Evolutionary conservation across 2,329 filamentous ascomycete species (phyloP), one percentile per base, ranked within the genome.

Genomic region (Penicillium sp.): DNA sequence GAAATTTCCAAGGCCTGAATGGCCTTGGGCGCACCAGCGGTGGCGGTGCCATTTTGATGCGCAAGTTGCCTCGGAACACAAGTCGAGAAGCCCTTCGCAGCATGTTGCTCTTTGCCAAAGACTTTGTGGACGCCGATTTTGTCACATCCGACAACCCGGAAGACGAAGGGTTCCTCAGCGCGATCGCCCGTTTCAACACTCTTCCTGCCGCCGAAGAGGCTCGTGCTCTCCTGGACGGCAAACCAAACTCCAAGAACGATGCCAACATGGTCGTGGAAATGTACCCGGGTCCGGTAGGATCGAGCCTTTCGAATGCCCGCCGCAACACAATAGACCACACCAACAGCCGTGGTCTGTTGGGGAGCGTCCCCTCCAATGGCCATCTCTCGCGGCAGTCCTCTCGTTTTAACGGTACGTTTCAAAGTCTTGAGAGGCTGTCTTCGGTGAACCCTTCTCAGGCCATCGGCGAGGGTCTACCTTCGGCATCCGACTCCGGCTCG

Each of bases 61-160:
- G 80, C 59, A 80, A 76, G 56, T 71, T 85, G 11, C 79, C 81
- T 4, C 74, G 72, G 50, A 81, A 76, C 61, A 83, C 76, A 38
- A 79, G 75, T 58, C 67, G 73, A 43, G 81, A 83, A 53, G 73
- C 77, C 13, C 72, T 85, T 47, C 75, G 77, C 54, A 81, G 78
- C 62, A 82, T 85, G 72, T 70, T 85, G 5, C 71, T 83, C n/a
- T 84, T 85, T 57, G 79, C 81, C 18, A 80, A 81, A 57, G 80
- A 84, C 53, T 72, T 84, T 42, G 67, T 82, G 42, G 77, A 82
- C 53, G 76, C 76, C 47, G 77, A 81, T 45, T 76, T 84, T 51
- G 69, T 83, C 12, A 67, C 72, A 4, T 71, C 73, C 43, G 76
- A 78, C n/a, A 71, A 73, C 51, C 69, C 75, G 12, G 79, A 83